phyloP scores from a whole-genome alignment of 2,329 filamentous ascomycete genomes.

The Aspergillus sclerotialis region DNA sequence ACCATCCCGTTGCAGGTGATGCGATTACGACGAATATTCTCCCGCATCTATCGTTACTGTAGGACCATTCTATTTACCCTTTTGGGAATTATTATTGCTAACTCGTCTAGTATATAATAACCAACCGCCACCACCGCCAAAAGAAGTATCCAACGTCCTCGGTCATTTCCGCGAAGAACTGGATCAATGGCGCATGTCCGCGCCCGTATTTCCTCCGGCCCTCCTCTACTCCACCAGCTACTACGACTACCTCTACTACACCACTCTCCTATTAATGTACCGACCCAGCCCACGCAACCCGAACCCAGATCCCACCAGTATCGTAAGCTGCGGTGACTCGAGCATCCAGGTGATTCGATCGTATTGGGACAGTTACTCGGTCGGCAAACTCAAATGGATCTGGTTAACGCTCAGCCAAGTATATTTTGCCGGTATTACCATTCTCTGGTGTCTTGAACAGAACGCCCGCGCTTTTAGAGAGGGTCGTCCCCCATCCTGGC shows the following conservation, averaged over 20 bases:
- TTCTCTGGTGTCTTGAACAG: constrained; percentile 34
- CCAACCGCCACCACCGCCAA: constrained; percentile 20
- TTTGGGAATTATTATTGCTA: constrained; percentile 1
- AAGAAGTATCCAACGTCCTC: constrained; percentile 21
- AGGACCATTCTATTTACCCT: constrained; percentile 6
- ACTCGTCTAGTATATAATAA: constrained; percentile 27
- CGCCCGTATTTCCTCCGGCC: constrained; percentile 29
- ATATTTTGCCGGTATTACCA: constrained; percentile 34
- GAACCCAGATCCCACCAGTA: constrained; percentile 27
- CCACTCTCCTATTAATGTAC: constrained; percentile 32
- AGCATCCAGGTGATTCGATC: constrained; percentile 33
- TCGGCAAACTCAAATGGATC: constrained; percentile 35
- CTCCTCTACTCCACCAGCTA: constrained; percentile 35
- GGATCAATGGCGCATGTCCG: constrained; percentile 31
- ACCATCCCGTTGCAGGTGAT: constrained; percentile 33
- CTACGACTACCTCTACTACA: constrained; percentile 35
- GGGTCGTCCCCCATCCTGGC: constrained; percentile 23
- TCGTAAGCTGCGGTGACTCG: constrained; percentile 32
- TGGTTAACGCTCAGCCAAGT: constrained; percentile 34
- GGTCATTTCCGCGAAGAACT: constrained; percentile 29
- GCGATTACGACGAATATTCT: constrained; percentile 30
- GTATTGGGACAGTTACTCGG: constrained; percentile 33
- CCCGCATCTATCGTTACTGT: constrained; percentile 33
- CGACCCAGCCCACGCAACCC: constrained; percentile 32
- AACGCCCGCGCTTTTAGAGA: constrained; percentile 28